Conservation (phyloP, 164 flowering plant genomes). For the Saururus chinensis region DNA sequence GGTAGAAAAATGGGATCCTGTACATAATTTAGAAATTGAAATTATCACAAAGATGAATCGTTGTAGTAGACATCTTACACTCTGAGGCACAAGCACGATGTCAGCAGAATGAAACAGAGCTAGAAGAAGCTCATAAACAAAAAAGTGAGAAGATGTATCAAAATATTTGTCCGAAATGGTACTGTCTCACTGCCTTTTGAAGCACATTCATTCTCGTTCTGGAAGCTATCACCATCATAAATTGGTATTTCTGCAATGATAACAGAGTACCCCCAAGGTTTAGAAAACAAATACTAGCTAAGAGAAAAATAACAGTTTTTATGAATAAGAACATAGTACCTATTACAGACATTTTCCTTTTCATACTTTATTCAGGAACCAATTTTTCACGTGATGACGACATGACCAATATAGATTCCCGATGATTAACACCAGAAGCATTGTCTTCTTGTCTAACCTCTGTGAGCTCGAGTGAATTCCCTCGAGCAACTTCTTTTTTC, state of each 20-base stretch:
- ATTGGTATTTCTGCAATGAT: no score
- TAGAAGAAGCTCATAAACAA: no score
- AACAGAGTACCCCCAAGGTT: neutral
- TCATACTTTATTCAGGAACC: neutral
- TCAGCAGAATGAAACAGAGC: no score
- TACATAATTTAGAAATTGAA: no score
- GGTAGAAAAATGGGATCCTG: neutral
- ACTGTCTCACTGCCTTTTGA: no score
- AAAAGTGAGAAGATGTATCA: no score
- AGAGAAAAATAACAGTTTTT: neutral
- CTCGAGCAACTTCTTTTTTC: constrained; percentile 61
- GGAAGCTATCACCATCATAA: no score
- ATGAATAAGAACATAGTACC: neutral
- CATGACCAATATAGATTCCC: neutral
- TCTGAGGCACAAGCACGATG: neutral
- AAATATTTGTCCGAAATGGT: no score
- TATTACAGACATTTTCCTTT: neutral
- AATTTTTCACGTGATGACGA: neutral
- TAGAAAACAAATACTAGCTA: neutral
- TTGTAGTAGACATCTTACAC: neutral
- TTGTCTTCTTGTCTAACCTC: constrained; percentile 1
- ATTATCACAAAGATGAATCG: neutral
- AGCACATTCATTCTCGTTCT: no score
- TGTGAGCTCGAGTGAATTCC: constrained; percentile 13
- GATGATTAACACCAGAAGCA: neutral